Base-by-base conservation (phyloP, 768 basidiomycete species). In the Rhodotorula taiwanensis region DNA sequence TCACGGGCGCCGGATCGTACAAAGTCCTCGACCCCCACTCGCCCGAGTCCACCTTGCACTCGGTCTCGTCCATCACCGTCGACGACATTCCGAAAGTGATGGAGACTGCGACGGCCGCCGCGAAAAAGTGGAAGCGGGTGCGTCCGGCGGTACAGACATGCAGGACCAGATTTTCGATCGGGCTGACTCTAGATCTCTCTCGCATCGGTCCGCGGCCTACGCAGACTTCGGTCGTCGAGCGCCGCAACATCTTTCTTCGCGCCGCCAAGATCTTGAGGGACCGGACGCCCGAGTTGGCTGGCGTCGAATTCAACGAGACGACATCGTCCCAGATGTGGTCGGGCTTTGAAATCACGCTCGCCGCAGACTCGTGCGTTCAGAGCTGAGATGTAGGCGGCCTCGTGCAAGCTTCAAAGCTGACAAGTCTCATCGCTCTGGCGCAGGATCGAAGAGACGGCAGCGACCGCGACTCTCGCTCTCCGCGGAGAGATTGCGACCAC, bases 391-490 rank as follows among this genome's bases (percentile, higher is more conserved):
- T 14, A n/a, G n/a, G n/a, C n/a, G n/a, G n/a, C n/a, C n/a, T n/a
- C n/a, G n/a, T n/a, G n/a, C n/a, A 18, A 41, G 39, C 45, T 36
- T n/a, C 52, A 28, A 11, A 3, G 18, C 27, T 20, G 4, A 4
- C 8, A 23, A 25, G 27, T 14, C 11, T 45, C 33, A 3, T 52
- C n/a, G 11, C 3, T 2, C 33, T 6, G 10, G 0, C n/a, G 20
- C 34, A 60, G 54, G 10, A 55, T 72, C 39, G 71, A 68, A 45
- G 71, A 72, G 48, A 58, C 62, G 13, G 71, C 64, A 5, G 58
- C 60, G 3, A 55, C 57, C 1, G 63, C 67, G 2, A 58, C 59
- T 5, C 28, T 39, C 15, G 71, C 71, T 0, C 58, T 72, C 18
- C 42, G 65, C 5, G 66, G 71, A 16, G 69, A 72, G 30, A 58